Conservation (phyloP, 164 flowering plant species). For the Annona squamosa region DNA sequence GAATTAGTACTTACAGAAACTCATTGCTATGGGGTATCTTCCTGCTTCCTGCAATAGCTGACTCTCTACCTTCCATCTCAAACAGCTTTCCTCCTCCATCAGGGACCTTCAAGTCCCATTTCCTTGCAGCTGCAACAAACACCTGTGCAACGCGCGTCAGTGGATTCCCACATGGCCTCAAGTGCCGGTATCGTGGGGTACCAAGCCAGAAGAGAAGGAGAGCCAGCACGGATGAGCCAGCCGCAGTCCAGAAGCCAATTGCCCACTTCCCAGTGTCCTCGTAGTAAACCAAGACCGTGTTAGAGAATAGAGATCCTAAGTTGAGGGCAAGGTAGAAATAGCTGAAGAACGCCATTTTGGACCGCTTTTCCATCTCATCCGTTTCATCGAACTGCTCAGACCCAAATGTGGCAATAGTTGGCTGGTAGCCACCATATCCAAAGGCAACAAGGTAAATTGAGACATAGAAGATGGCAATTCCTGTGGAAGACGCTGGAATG, state of each 20-base stretch:
- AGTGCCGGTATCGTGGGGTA: slow-evolving; percentile 36
- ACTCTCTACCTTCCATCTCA: slow-evolving; percentile 60
- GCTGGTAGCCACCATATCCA: slow-evolving; percentile 93
- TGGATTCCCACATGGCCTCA: slow-evolving; percentile 73
- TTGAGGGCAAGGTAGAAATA: slow-evolving; percentile 83
- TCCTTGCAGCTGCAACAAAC: slow-evolving; percentile 48
- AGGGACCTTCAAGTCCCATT: slow-evolving; percentile 34
- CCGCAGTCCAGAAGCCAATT: slow-evolving; percentile 55
- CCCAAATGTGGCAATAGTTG: slow-evolving; percentile 88
- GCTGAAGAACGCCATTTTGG: slow-evolving; percentile 54
- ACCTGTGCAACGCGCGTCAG: slow-evolving; percentile 76
- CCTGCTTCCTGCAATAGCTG: slow-evolving; percentile 71
- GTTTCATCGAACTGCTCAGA: slow-evolving; percentile 74
- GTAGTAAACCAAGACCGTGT: slow-evolving; percentile 71
- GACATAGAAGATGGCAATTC: slow-evolving; percentile 45
- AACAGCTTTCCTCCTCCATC: slow-evolving; percentile 33
- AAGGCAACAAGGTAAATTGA: slow-evolving; percentile 75
- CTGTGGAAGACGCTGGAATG: slow-evolving; percentile 27
- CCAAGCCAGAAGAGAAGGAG: slow-evolving; percentile 40
- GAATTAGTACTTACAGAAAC: slow-evolving; percentile 34
- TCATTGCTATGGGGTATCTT: slow-evolving; percentile 64
- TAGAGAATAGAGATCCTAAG: slow-evolving; percentile 70
- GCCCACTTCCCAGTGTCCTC: slow-evolving; percentile 80
- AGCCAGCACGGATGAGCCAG: slow-evolving; percentile 54
- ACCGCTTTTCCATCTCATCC: slow-evolving; percentile 21